These are phyloP conservation scores for Breviolum minutum DNA, from an alignment of 73 alveolate genomes.

Conservation along the genomic window DNA sequence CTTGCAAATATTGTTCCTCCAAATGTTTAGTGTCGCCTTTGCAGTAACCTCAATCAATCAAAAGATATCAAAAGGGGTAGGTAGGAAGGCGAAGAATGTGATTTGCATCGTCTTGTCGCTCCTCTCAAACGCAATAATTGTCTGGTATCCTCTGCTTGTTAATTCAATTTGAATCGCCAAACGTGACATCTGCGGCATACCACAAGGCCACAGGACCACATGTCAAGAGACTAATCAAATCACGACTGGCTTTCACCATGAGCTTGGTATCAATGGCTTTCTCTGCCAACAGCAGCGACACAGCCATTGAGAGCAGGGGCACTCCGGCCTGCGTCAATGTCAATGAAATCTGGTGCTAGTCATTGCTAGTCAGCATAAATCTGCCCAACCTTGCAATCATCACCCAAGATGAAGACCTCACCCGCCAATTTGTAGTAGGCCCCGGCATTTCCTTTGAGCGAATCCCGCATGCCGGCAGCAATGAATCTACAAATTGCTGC, in stretches of 20 bases:
- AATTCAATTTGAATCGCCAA: too few species aligned
- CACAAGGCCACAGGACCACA: too few species aligned
- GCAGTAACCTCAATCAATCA: neutral
- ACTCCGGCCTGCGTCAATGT: constrained; percentile 25
- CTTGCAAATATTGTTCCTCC: neutral
- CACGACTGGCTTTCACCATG: constrained; percentile 57
- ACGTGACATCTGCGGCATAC: neutral
- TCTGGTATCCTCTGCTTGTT: neutral
- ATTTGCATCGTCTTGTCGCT: neutral
- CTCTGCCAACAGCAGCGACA: constrained; percentile 44
- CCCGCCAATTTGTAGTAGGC: constrained; percentile 94
- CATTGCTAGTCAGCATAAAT: neutral
- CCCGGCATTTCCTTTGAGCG: constrained; percentile 41
- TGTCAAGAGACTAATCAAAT: constrained; percentile 20
- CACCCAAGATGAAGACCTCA: constrained; percentile 64
- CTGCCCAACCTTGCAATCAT: constrained; percentile 62
- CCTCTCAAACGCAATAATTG: neutral
- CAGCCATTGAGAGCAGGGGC: constrained; percentile 65
- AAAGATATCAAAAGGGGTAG: neutral
- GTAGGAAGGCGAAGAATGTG: neutral
- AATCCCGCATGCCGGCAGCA: too few species aligned
- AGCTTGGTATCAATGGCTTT: constrained; percentile 36
- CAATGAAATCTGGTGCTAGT: neutral
- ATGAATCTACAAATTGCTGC: too few species aligned
- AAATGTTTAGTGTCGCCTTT: constrained; percentile 16